Conservation (phyloP, 768 basidiomycete species). For the Pisolithus sp. region DNA sequence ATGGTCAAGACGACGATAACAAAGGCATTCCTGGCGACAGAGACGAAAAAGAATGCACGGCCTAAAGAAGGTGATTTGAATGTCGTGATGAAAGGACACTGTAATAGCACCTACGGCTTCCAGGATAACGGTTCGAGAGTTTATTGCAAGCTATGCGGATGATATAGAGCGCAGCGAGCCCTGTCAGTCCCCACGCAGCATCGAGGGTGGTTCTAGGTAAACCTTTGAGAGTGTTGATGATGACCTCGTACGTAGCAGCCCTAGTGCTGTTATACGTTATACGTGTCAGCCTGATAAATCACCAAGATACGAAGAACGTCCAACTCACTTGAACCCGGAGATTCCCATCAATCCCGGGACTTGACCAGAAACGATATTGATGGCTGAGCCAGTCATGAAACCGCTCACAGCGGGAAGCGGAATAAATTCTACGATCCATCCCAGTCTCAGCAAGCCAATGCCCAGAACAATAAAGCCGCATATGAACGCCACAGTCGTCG, state of each 20-base stretch:
- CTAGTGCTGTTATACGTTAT: slow-evolving; percentile 54
- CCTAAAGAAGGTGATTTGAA: slow-evolving; percentile 31
- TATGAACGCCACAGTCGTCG: slow-evolving; percentile 76
- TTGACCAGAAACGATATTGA: slow-evolving; percentile 85
- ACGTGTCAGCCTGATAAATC: not conserved
- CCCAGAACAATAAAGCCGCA: slow-evolving; percentile 88
- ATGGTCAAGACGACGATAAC: slow-evolving; percentile 84
- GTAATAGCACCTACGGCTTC: slow-evolving; percentile 38
- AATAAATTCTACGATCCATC: slow-evolving; percentile 95
- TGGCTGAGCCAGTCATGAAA: slow-evolving; percentile 98
- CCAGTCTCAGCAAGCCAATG: slow-evolving; percentile 82
- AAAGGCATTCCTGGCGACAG: slow-evolving; percentile 76
- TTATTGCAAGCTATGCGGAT: slow-evolving; percentile 55
- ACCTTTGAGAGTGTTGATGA: slow-evolving; percentile 90
- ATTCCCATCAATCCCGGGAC: slow-evolving; percentile 88
- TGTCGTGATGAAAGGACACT: not conserved
- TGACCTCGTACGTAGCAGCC: slow-evolving; percentile 75
- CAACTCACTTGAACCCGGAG: slow-evolving; percentile 68
- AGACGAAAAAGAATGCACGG: slow-evolving; percentile 70
- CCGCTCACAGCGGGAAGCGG: slow-evolving; percentile 78
- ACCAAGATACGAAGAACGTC: not conserved
- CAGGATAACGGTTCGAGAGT: slow-evolving; percentile 54
- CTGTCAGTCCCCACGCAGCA: slow-evolving; percentile 85
- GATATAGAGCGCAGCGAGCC: slow-evolving; percentile 61
- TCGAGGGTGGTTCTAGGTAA: slow-evolving; percentile 66